These are phyloP conservation scores for Podila verticillata DNA, from an alignment of 192 early-diverging fungal species.

Conservation along the genomic window DNA sequence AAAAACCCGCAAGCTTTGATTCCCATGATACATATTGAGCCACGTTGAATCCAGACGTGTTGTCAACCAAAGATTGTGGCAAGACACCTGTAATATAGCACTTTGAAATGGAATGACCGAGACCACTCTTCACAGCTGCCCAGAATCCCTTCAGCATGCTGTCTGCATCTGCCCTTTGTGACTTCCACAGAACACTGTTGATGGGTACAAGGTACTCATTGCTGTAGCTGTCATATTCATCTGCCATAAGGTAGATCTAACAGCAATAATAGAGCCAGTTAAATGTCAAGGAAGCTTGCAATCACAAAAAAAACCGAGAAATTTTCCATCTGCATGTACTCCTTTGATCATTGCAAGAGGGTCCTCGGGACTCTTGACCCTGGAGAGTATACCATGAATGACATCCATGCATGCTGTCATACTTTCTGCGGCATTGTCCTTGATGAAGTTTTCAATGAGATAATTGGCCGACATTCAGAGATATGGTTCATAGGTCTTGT, in stretches of 20 bases:
- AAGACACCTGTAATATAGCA: constrained; percentile 34
- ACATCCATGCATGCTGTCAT: constrained; percentile 17
- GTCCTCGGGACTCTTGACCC: constrained; percentile 25
- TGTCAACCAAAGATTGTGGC: constrained; percentile 26
- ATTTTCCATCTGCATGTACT: constrained; percentile 9
- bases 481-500: constrained; percentile 41
- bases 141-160: constrained; percentile 49
- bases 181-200: constrained; percentile 23
- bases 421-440: constrained; percentile 19
- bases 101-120: constrained; percentile 12
- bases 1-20: constrained; percentile 11
- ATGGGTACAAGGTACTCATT: constrained; percentile 39
- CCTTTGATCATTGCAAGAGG: constrained; percentile 51
- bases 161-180: constrained; percentile 5
- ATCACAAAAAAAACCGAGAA: constrained; percentile 14
- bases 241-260: constrained; percentile 53
- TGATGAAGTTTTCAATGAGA: constrained; percentile 26
- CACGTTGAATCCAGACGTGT: constrained; percentile 34
- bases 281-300: neutral
- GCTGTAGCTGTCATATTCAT: constrained; percentile 52
- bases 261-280: constrained; percentile 5
- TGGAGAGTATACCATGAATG: constrained; percentile 17
- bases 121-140: constrained; percentile 39
- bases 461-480: constrained; percentile 17
- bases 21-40: constrained; percentile 28